Base-by-base conservation (phyloP, 495 filamentous ascomycete genomes). In the Chlorociboria aeruginascens region DNA sequence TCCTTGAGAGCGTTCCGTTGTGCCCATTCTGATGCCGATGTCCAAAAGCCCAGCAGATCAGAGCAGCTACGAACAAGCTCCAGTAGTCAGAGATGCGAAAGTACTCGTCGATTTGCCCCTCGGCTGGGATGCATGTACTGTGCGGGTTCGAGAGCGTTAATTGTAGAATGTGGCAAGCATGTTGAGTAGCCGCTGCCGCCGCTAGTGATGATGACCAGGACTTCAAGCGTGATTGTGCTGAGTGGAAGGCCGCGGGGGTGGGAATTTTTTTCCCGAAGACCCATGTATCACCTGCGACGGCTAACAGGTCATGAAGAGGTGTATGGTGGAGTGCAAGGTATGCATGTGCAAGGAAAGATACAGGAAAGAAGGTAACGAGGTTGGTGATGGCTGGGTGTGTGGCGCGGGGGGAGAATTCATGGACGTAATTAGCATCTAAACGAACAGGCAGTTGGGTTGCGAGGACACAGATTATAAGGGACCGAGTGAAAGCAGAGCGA, bases 41-140 rank as follows among this genome's bases (percentile, higher is more conserved):
- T 3, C 57, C 54, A 41, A 60, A 60, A 7, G 57, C 54, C 57
- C 57, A 60, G 46, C 51, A 52, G 9, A 57, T 57, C 14, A 60
- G 43, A 7, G 57, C 35, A 8, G 51, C 48, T 10, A 50, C 39
- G 30, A 54, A 60, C 2, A 57, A 11, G 10, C 45, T 46, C 57
- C 57, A 60, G 45, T 60, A 57, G 43, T 57, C 48, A 7, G 48
- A 48, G 13, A 60, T 45, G 42, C 45, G 40, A 30, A 40, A 13
- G 2, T 6, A 12, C 1, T 3, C 39, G 14, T 37, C 28, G 8
- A 11, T 13, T 3, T 35, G 20, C 12, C 35, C 36, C 20, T 29
- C 7, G 32, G 33, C 14, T 42, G 36, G 11, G 7, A 30, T 44
- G 29, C 32, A 45, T 7, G 16, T 16, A 6, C 8, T 41, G 32